phyloP scores from a whole-genome alignment of 192 early-diverging fungal genomes.

The Pilobolus umbonatus region DNA sequence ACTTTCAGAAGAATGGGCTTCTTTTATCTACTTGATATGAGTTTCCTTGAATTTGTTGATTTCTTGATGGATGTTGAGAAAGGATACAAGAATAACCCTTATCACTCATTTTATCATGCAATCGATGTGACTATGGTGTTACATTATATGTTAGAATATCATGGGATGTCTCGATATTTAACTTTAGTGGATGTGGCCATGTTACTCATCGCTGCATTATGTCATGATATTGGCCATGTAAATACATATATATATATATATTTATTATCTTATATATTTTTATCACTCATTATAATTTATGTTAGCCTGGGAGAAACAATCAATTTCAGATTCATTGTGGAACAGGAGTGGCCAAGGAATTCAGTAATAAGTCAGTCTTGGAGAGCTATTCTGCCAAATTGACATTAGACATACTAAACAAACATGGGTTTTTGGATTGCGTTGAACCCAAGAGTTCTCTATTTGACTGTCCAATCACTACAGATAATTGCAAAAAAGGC shows the following conservation, averaged over 20 bases:
- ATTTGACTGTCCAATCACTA: constrained; percentile 43
- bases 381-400: constrained; percentile 82
- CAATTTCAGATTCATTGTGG: constrained; percentile 82
- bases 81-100: constrained; percentile 76
- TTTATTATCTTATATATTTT: constrained; percentile 19
- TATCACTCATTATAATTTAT: constrained; percentile 11
- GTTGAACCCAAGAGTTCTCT: constrained; percentile 43
- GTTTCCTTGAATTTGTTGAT: constrained; percentile 67
- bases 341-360: constrained; percentile 65
- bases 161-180: constrained; percentile 62
- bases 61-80: constrained; percentile 80
- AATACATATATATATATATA: constrained; percentile 15
- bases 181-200: constrained; percentile 66
- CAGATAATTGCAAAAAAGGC: constrained; percentile 34
- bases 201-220: constrained; percentile 77
- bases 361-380: constrained; percentile 76
- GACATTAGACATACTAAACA: constrained; percentile 61
- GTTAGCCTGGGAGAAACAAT: constrained; percentile 88
- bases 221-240: constrained; percentile 88
- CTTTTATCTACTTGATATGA: constrained; percentile 49
- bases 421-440: constrained; percentile 65
- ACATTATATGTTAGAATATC: constrained; percentile 67
- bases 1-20: constrained; percentile 70
- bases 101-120: constrained; percentile 91
- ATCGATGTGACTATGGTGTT: constrained; percentile 84